phyloP scores from a whole-genome alignment of 1,284 basidiomycete genomes.

The Rhodotorula glutinis region DNA sequence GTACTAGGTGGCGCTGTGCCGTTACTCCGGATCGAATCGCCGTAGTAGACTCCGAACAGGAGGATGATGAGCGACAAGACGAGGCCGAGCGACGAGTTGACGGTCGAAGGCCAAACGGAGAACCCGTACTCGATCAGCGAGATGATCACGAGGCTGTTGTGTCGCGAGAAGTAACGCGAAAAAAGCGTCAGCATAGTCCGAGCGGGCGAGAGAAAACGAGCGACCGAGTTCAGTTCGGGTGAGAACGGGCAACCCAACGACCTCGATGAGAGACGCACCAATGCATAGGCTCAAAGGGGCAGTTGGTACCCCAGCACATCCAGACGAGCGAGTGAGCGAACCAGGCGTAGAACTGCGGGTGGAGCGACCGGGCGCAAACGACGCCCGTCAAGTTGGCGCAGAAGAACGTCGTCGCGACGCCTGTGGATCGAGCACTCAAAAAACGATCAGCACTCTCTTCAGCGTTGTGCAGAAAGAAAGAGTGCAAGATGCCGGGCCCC shows the following conservation, averaged over 20 bases:
- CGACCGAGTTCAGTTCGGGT: slow-evolving; percentile 1
- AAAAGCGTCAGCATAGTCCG: background rate
- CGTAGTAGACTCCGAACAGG: slow-evolving; percentile 46
- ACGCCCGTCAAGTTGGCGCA: slow-evolving; percentile 91
- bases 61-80: slow-evolving; percentile 60
- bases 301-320: background rate
- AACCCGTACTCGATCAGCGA: slow-evolving; percentile 75
- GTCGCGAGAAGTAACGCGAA: background rate
- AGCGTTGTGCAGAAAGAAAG: too few relatives aligned
- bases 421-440: slow-evolving; percentile 52
- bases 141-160: slow-evolving; percentile 60
- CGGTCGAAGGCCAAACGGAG: slow-evolving; percentile 80
- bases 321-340: slow-evolving; percentile 64
- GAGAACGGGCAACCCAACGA: background rate
- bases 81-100: slow-evolving; percentile 64
- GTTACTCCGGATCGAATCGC: background rate
- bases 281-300: slow-evolving; percentile 47
- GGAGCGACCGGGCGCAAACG: slow-evolving; percentile 86
- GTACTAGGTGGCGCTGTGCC: too few relatives aligned
- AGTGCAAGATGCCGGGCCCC: too few relatives aligned
- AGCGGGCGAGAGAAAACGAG: too few relatives aligned
- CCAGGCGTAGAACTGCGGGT: slow-evolving; percentile 99
- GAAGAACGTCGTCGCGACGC: slow-evolving; percentile 75
- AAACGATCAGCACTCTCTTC: too few relatives aligned
- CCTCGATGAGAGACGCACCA: slow-evolving; percentile 59